Conservation (phyloP, 495 filamentous ascomycete species). For the Neurospora sp. region DNA sequence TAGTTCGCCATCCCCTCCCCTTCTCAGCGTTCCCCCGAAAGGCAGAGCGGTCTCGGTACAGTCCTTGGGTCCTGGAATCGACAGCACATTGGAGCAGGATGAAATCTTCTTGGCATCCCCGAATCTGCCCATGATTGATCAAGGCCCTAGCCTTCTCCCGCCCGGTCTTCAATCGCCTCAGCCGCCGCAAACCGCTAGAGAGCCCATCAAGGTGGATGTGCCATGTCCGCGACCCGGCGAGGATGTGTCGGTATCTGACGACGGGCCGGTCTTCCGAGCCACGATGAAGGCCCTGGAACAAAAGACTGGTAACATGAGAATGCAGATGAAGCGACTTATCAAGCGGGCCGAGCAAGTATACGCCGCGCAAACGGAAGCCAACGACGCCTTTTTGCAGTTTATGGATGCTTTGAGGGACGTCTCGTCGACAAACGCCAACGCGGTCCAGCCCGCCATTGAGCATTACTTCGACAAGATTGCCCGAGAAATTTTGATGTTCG, state of each 20-base stretch:
- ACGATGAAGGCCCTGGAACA: slow-evolving; percentile 95
- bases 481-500: slow-evolving; percentile 77
- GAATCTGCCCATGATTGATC: slow-evolving; percentile 37
- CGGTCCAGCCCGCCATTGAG: slow-evolving; percentile 88
- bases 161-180: slow-evolving; percentile 30
- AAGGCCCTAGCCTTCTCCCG: slow-evolving; percentile 23
- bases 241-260: slow-evolving; percentile 76
- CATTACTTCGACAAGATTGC: slow-evolving; percentile 98
- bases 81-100: slow-evolving; percentile 44
- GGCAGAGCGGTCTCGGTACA: slow-evolving; percentile 73
- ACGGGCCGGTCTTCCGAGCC: slow-evolving; percentile 91
- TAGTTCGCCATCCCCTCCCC: slow-evolving; percentile 52
- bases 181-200: slow-evolving; percentile 26
- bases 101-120: slow-evolving; percentile 54
- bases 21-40: slow-evolving; percentile 64
- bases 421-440: slow-evolving; percentile 83
- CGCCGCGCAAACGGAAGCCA: slow-evolving; percentile 67
- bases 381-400: slow-evolving; percentile 72
- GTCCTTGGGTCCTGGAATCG: slow-evolving; percentile 67
- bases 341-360: slow-evolving; percentile 83
- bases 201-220: slow-evolving; percentile 75
- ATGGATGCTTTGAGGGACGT: slow-evolving; percentile 83
- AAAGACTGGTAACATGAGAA: slow-evolving; percentile 89
- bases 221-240: slow-evolving; percentile 78
- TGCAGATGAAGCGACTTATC: slow-evolving; percentile 90